Percentiles rank a stretch among this genome's conserved stretches.
These are phyloP conservation scores for Pleodorina starrii DNA, from an alignment of 139 green algal genomes.

Conservation along the genomic window DNA sequence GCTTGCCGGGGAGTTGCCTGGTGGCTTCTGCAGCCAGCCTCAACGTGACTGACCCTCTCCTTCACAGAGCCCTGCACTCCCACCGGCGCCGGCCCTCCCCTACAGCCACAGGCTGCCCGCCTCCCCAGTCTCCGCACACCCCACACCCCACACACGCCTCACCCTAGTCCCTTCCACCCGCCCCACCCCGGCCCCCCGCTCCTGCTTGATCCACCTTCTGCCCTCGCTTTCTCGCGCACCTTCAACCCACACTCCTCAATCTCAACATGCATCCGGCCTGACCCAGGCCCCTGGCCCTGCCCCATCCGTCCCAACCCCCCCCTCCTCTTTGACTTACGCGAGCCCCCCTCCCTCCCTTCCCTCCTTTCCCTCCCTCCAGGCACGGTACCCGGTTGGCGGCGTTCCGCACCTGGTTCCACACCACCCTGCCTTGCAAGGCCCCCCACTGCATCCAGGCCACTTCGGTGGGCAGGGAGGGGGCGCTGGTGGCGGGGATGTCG, in stretches of 20 bases:
- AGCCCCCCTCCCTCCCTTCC: not conserved
- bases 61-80: too few species aligned
- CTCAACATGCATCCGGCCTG: not conserved
- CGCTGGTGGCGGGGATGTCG: not conserved
- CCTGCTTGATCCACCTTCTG: not conserved
- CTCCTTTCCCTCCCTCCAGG: not conserved
- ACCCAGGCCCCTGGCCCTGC: too few species aligned
- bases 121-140: too few species aligned
- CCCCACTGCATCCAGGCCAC: not conserved
- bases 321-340: too few species aligned
- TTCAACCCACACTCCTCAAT: not conserved
- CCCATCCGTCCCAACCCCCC: too few species aligned
- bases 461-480: not conserved
- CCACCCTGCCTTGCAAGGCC: not conserved
- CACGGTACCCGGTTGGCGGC: conserved; percentile 8
- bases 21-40: too few species aligned
- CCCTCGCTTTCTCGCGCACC: not conserved
- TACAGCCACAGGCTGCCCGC: too few species aligned
- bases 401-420: conserved; percentile 7
- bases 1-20: too few species aligned
- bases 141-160: too few species aligned
- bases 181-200: too few species aligned
- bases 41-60: too few species aligned
- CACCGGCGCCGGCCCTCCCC: too few species aligned
- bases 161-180: not conserved